phyloP scores from a whole-genome alignment of 2,329 filamentous ascomycete species.

The Thielaviopsis musarum region DNA sequence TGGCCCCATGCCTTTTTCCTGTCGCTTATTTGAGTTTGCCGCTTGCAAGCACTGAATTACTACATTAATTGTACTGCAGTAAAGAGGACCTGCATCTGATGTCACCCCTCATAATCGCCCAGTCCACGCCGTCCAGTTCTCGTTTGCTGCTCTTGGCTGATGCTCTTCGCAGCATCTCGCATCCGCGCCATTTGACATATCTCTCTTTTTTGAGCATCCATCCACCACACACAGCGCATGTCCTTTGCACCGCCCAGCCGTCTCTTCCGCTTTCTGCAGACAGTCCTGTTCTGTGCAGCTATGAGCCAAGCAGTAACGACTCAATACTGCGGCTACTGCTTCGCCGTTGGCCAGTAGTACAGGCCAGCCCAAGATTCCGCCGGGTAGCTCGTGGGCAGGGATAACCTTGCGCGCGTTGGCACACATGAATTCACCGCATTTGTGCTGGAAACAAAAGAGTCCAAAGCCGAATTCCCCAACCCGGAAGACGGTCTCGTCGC shows the following conservation, averaged over 20 bases:
- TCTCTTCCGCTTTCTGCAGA: neutral
- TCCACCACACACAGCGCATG: neutral
- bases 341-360: no score
- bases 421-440: neutral
- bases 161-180: neutral
- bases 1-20: no score
- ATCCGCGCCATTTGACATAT: neutral
- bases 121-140: constrained; percentile 1
- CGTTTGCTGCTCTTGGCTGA: neutral
- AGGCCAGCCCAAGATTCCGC: neutral
- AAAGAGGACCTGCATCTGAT: no score
- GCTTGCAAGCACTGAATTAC: no score
- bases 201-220: neutral
- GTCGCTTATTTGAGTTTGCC: no score
- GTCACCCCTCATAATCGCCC: no score
- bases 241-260: neutral
- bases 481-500: neutral
- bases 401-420: neutral
- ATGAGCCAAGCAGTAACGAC: neutral
- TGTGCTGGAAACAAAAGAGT: neutral
- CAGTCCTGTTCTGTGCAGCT: neutral
- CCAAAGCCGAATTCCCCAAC: neutral
- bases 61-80: no score
- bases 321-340: neutral
- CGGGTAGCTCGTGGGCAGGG: neutral